A percentile compares a stretch with the other conserved stretches of the same genome.
phyloP scores from a whole-genome alignment of 495 filamentous ascomycete genomes.

The Sabuloglossum arenarium region DNA sequence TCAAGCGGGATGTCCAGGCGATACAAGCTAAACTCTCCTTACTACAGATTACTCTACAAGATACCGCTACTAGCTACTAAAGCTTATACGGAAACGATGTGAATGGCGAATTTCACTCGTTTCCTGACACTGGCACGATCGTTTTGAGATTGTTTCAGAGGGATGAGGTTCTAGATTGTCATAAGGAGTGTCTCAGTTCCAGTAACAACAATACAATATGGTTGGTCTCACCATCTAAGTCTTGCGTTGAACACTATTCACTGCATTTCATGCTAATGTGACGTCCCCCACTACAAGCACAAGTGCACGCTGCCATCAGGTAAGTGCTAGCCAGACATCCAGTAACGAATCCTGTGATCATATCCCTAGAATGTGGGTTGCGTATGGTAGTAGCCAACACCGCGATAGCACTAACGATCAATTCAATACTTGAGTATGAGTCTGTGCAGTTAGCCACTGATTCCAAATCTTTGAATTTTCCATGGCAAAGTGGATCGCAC shows the following conservation, averaged over 20 bases:
- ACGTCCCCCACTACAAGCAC: neutral
- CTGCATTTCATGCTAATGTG: neutral
- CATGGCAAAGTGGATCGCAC: too few relatives aligned
- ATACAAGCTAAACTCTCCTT: constrained; percentile 6
- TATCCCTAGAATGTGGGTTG: too few relatives aligned
- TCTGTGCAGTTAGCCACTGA: neutral
- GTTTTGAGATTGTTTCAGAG: neutral
- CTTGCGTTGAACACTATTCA: neutral
- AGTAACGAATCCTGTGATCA: neutral
- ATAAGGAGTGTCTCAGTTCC: neutral
- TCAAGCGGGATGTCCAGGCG: neutral
- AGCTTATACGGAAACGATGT: neutral
- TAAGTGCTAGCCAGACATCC: neutral
- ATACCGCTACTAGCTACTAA: constrained; percentile 44
- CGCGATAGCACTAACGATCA: neutral
- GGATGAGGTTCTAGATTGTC: neutral
- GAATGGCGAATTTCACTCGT: neutral
- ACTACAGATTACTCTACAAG: constrained; percentile 55
- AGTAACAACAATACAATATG: neutral
- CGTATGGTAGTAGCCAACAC: neutral
- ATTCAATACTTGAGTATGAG: neutral
- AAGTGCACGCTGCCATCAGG: neutral
- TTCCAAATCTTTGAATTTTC: neutral
- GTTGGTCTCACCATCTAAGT: constrained; percentile 1
- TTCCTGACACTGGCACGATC: neutral